A percentile compares a stretch with the other conserved stretches of the same genome.
These are phyloP conservation scores for sunflower (Helianthus annuus) DNA, from an alignment of 129 eudicot genomes.

Conservation along the genomic window DNA sequence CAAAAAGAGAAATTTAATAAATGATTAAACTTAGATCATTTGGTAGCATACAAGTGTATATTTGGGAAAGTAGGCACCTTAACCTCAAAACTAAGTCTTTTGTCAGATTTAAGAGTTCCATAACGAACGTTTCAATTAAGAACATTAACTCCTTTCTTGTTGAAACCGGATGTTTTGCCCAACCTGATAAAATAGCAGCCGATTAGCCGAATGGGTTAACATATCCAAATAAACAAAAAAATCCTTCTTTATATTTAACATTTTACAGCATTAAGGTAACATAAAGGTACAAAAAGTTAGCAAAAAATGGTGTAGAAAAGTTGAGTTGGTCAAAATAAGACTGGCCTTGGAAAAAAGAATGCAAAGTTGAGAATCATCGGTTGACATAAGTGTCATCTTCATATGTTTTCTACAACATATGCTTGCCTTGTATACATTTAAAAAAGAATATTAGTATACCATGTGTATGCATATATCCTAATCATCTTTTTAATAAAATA, in stretches of 20 bases:
- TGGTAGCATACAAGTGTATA: no score
- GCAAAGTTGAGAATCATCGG: constrained; percentile 72
- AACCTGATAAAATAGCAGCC: constrained; percentile 49
- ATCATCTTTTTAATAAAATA: no score
- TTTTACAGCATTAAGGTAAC: constrained; percentile 4
- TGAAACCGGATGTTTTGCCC: constrained; percentile 57
- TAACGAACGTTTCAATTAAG: constrained; percentile 46
- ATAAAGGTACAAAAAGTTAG: background rate
- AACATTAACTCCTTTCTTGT: constrained; percentile 45
- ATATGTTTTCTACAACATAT: constrained; percentile 86
- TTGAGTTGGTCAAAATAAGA: background rate
- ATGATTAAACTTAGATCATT: no score
- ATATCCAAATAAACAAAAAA: constrained; percentile 50
- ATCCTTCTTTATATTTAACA: background rate
- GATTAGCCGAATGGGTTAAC: constrained; percentile 53
- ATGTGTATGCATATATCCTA: no score
- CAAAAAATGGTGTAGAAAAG: background rate
- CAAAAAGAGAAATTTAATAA: no score
- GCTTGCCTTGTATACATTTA: constrained; percentile 52
- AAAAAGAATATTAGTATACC: constrained; percentile 8
- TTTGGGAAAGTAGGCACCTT: constrained; percentile 47
- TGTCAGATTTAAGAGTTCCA: constrained; percentile 58
- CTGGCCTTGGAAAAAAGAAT: constrained; percentile 63
- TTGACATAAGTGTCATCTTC: constrained; percentile 86
- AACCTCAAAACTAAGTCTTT: constrained; percentile 66